phyloP scores from a whole-genome alignment of 2,329 filamentous ascomycete species.

The Akanthomyces uredinophilus region DNA sequence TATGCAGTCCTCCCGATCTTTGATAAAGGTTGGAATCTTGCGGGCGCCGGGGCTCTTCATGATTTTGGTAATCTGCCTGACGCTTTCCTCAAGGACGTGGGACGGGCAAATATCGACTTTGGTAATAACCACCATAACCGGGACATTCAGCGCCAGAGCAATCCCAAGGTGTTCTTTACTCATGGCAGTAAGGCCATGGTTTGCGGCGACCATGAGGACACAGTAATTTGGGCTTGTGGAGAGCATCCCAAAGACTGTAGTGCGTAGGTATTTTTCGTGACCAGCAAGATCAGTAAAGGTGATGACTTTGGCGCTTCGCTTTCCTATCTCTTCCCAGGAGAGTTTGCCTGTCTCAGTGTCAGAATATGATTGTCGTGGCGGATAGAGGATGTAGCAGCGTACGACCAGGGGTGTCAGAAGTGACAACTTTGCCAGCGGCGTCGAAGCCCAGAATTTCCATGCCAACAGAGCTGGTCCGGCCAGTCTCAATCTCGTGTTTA shows the following conservation, averaged over 20 bases:
- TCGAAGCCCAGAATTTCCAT: conserved; percentile 99
- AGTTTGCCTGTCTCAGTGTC: conserved; percentile 46
- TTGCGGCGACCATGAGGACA: conserved; percentile 95
- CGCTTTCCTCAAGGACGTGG: conserved; percentile 89
- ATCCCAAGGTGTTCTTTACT: conserved; percentile 97
- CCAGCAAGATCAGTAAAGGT: conserved; percentile 93
- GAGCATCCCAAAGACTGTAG: conserved; percentile 90
- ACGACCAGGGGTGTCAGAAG: conserved; percentile 75
- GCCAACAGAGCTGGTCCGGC: conserved; percentile 89
- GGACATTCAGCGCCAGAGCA: conserved; percentile 88
- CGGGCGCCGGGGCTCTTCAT: conserved; percentile 88
- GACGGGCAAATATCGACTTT: conserved; percentile 98
- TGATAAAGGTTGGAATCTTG: conserved; percentile 96
- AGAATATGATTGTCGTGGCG: not conserved
- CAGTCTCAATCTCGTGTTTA: conserved; percentile 96
- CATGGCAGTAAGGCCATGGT: conserved; percentile 96
- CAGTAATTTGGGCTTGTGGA: conserved; percentile 97
- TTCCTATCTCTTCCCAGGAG: conserved; percentile 97
- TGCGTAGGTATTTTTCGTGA: conserved; percentile 90
- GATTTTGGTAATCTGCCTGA: conserved; percentile 86
- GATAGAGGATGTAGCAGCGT: conserved; percentile 35
- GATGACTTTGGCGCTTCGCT: conserved; percentile 91
- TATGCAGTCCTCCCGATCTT: conserved; percentile 83
- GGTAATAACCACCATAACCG: conserved; percentile 95
- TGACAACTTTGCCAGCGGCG: conserved; percentile 74